Evolutionary conservation across 495 filamentous ascomycete species (phyloP), one percentile per base, ranked within the genome.

Genomic region (Xanthoparmelia taractica): DNA sequence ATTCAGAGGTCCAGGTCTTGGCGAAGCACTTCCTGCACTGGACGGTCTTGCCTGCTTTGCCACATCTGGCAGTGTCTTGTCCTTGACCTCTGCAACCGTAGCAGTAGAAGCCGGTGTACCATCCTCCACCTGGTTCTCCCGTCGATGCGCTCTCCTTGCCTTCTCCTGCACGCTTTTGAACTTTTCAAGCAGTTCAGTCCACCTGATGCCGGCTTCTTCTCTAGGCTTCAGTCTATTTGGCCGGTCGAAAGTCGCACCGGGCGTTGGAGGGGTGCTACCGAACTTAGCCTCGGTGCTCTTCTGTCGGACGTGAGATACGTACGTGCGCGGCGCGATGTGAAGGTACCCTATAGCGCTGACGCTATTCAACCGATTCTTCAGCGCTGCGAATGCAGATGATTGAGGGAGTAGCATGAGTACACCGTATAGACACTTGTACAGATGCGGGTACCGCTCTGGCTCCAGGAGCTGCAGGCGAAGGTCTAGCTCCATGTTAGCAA

Each of bases 341-440:
- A 99, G 82, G 70, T 96, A 96, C 31, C 94, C 94, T 72, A 97
- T 97, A 58, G 92, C 92, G 79, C 88, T 92, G 64, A 97, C 95
- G 75, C 89, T 94, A 73, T 96, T 96, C 54, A 99, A 79, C 47
- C 95, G 90, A 72, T 99, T 99, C 70, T 97, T 99, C 33, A 99
- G 80, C 4, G 92, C 92, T 11, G 92, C 93, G 74, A 99, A 99
- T 15, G 95, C 95, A 36, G 92, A 93, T 29, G 91, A 96, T 74
- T 99, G 95, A 3, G 95, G 95, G 18, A 99, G 84, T 52, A 99
- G 87, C 95, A 99, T 99, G 60, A 99, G 79, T 15, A 99, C 81
- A 37, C 95, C 95, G 70, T 97, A 99, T 17, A 99, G 85, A 74
- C 93, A 97, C 78, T 99, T 99, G 77, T 99, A 97, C 2, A 99